Evolutionary conservation across 2,329 filamentous ascomycete species (phyloP), one percentile per base, ranked within the genome.

Genomic region (Colletotrichum lindemuthianum): DNA sequence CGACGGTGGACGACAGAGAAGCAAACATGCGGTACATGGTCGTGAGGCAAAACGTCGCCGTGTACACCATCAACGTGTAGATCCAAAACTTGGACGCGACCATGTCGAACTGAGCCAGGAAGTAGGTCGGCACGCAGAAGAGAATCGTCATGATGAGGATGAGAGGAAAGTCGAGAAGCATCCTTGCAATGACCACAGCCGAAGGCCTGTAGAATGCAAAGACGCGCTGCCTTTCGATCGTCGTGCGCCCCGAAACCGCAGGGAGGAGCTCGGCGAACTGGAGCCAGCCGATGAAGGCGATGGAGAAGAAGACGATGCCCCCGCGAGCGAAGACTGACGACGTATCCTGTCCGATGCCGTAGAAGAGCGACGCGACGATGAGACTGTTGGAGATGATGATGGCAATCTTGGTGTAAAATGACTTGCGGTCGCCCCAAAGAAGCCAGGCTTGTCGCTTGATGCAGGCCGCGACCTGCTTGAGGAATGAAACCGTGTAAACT

Each of bases 301-400:
- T 58, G 0, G 66, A 66, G 59, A 67, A 66, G 51, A 67, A 67
- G 9, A 47, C 47, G 0, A 57, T 11, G 2, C 63, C 54, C 9
- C 57, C 53, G 3, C 59, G 54, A 2, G 63, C 44, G n/a, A 66
- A 66, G 1, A 57, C 66, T 0, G 63, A 58, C 1, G 63, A 59
- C 3, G 66, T 67, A 2, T 37, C 59, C 1, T 78, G 68, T 1
- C 84, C 77, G 36, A 92, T 78, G 66, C 91, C 86, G 70, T 93
- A 92, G 77, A 96, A 96, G 15, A 96, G 81, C 2, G 90, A 92
- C 2, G 91, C 90, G 58, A 94, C 89, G 66, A 96, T 92, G 9
- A 96, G 82, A 5, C 76, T 81, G 73, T 92, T 92, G 61, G 89
- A 85, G 61, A 95, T 77, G 70, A 93, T 91, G 73, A 93, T 92